phyloP scores from a whole-genome alignment of 2,329 filamentous ascomycete genomes.

The Fusarium virguliforme region DNA sequence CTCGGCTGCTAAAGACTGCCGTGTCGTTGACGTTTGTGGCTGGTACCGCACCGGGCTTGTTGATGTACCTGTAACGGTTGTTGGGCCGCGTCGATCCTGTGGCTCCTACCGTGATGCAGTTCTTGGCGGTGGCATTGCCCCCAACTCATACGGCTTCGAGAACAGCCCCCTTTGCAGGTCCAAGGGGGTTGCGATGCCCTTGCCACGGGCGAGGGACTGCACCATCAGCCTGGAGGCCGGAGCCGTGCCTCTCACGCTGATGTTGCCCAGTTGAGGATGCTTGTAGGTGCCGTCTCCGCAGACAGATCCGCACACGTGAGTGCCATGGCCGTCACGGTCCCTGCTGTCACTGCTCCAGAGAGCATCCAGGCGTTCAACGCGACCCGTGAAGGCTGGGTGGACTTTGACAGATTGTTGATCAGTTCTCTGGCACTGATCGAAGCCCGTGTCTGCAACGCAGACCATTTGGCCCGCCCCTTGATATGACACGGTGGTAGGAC shows the following conservation, averaged over 20 bases:
- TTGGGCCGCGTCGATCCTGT: conserved; percentile 1
- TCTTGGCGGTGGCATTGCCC: conserved; percentile 5
- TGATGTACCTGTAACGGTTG: not conserved
- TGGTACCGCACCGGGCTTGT: not conserved
- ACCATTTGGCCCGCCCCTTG: not conserved
- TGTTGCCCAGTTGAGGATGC: not conserved
- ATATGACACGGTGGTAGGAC: not conserved
- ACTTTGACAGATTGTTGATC: not conserved
- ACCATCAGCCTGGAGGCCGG: too few species aligned
- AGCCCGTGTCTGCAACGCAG: conserved; percentile 5
- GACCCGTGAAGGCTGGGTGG: not conserved
- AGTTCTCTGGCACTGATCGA: not conserved
- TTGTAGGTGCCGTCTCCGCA: not conserved
- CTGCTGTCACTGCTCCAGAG: not conserved
- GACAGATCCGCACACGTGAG: not conserved
- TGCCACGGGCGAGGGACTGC: too few species aligned
- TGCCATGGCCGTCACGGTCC: not conserved
- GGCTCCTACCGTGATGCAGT: conserved; percentile 16
- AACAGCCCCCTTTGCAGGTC: not conserved
- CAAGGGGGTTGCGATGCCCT: too few species aligned
- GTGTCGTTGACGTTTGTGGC: not conserved
- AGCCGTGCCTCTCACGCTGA: too few species aligned
- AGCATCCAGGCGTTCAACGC: not conserved
- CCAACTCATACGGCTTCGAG: conserved; percentile 1
- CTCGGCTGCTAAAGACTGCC: not conserved